Base-by-base conservation (phyloP, 495 filamentous ascomycete species). In the Penicillium alfredii region DNA sequence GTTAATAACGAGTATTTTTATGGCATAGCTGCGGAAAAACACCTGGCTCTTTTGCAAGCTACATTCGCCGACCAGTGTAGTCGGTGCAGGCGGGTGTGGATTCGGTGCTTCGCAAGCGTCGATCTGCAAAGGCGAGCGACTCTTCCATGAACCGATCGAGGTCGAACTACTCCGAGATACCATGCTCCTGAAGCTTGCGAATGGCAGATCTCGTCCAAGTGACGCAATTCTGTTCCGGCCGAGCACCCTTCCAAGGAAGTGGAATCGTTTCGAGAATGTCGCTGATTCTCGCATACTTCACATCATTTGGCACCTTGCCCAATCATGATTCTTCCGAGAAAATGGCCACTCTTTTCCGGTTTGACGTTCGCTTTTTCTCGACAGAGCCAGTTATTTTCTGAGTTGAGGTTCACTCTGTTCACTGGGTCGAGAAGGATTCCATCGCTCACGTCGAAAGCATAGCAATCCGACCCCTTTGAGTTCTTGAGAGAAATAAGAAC, bases 371-470 rank as follows among this genome's bases (percentile, higher is more conserved):
- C 20, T 20, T 45, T 31, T 22, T 31, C 35, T 27, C 43, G 35
- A 25, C 44, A 54, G 9, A 23, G 26, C 51, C 46, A 54, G 31
- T 34, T 16, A 10, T 29, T 11, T 10, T 37, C 24, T 4, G 28
- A 30, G 12, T 50, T 49, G 13, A 18, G 20, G 20, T 46, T 23
- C 8, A 27, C 9, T 8, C 15, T 19, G 10, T 19, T 38, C 8
- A 35, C n/a, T 3, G 39, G 18, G 23, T 54, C 42, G 3, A 35
- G 25, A 27, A 38, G 19, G 18, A 49, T 31, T 7, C 29, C 37
- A 34, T 53, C 29, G 17, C 38, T 53, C 1, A 44, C 43, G 24
- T 47, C 46, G 32, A 36, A 53, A 14, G 35, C 37, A 19, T 42
- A 26, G 28, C 40, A 35, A 7, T 43, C 40, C 6, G 7, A 10